Percentiles rank a stretch among this genome's conserved stretches.
These are phyloP conservation scores for Suillus clintonianus DNA, from an alignment of 768 basidiomycete species.

Conservation along the genomic window DNA sequence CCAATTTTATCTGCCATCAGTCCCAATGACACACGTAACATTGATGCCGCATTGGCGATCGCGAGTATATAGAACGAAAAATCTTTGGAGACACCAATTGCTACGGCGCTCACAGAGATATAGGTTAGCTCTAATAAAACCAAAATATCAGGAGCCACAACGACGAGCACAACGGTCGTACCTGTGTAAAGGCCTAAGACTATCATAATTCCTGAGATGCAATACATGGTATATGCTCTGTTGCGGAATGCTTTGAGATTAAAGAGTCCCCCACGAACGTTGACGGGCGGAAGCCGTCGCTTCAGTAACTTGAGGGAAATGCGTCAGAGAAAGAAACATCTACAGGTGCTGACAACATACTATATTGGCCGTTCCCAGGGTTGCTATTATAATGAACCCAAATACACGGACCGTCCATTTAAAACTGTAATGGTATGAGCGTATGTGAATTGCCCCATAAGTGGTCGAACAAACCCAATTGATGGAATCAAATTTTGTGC, in stretches of 20 bases:
- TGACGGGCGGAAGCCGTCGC: constrained; percentile 55
- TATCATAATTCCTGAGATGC: constrained; percentile 50
- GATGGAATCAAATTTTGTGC: constrained; percentile 53
- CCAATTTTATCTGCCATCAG: constrained; percentile 57
- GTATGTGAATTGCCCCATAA: not conserved
- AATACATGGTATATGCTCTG: constrained; percentile 55
- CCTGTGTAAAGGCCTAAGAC: constrained; percentile 76
- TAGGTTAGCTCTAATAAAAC: constrained; percentile 59
- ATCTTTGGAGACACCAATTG: constrained; percentile 46
- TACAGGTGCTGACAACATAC: constrained; percentile 32
- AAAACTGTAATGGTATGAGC: constrained; percentile 46
- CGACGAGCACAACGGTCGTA: constrained; percentile 19
- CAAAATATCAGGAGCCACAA: constrained; percentile 11
- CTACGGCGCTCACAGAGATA: constrained; percentile 56
- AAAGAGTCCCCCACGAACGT: constrained; percentile 57
- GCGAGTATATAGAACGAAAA: constrained; percentile 68
- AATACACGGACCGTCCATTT: constrained; percentile 75
- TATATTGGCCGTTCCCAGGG: constrained; percentile 57
- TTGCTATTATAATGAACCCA: constrained; percentile 58
- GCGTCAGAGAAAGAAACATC: not conserved
- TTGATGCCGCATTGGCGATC: constrained; percentile 66
- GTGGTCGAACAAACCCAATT: constrained; percentile 50
- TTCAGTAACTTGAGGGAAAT: constrained; percentile 25
- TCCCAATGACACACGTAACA: constrained; percentile 57
- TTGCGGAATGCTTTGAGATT: constrained; percentile 52